Conservation (phyloP, 208 protist genomes). For the Acanthamoeba healyi region DNA sequence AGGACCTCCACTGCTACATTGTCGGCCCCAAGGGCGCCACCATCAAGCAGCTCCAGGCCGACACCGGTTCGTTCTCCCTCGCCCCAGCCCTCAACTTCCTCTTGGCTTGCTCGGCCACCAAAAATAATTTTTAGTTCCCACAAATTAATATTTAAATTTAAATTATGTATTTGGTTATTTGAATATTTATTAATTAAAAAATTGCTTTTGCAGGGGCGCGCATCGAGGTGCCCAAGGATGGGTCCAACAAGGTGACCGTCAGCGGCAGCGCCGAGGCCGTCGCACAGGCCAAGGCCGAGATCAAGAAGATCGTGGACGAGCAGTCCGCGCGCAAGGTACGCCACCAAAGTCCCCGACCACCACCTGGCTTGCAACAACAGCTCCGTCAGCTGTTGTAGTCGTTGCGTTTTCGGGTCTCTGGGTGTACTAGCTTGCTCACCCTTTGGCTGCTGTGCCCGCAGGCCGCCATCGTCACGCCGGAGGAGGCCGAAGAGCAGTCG, state of each 20-base stretch:
- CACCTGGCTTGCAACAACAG: not conserved
- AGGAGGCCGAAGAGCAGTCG: constrained; percentile 48
- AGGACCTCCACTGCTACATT: constrained; percentile 58
- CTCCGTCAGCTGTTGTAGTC: not conserved
- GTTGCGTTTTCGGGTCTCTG: not conserved
- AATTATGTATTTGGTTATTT: not conserved
- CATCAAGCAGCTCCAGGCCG: constrained; percentile 45
- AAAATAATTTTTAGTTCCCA: not conserved
- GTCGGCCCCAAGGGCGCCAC: constrained; percentile 38
- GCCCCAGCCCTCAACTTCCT: too few species aligned
- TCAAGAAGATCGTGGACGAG: constrained; percentile 48
- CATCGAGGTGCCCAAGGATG: constrained; percentile 50
- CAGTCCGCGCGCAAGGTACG: constrained; percentile 25
- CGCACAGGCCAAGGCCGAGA: constrained; percentile 26
- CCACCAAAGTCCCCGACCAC: not conserved
- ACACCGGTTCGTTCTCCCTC: not conserved
- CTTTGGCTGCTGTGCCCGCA: not conserved
- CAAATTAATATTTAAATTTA: not conserved
- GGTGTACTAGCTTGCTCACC: not conserved
- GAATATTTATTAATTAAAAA: not conserved
- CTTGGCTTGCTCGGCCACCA: not conserved
- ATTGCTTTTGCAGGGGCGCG: not conserved
- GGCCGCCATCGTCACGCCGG: constrained; percentile 33
- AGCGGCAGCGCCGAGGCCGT: constrained; percentile 38
- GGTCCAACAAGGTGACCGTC: constrained; percentile 33